Base-by-base conservation (phyloP, 192 early-diverging fungal species). In the Phycomyces blakesleeanus region DNA sequence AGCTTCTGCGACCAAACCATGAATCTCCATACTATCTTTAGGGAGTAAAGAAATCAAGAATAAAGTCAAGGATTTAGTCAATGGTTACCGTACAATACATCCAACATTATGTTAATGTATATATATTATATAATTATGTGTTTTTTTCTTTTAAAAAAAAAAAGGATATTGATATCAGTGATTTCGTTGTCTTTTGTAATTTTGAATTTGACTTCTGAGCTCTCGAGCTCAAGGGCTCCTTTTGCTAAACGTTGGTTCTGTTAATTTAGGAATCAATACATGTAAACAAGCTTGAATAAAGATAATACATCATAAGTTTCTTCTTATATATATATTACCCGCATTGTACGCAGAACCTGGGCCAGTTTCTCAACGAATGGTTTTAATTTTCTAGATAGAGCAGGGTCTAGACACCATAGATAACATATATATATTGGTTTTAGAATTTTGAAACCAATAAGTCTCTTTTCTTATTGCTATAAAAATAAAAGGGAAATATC, bases 1-100 rank as follows among this genome's bases (percentile, higher is more conserved):
- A 50, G 88, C 88, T 64, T 91, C 90, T 42, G 87, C 90, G 24
- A 91, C 84, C 14, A 90, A 76, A 12, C 84, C 80, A 72, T 91
- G 90, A 25, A 89, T 82, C 60, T 87, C 86, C 62, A 89, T 66
- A 2, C 78, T 75, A 41, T 76, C 63, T 56, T 91, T 91, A 2
- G 88, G 86, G 26, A 81, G 47, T 68, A 60, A 59, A 64, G 10
- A 41, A 2, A 24, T n/a, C 5, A 55, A 18, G 20, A 8, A 24
- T 22, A 14, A 51, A 50, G 61, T 52, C 14, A 52, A 63, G 59
- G 25, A 26, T 59, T 42, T 20, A 27, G 18, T 44, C 3, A 12
- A 42, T 34, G 3, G 21, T 16, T 14, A 58, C 3, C 24, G 21
- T 14, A 29, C 10, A 38, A 12, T 18, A 15, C 3, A 20, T 42